phyloP scores from a whole-genome alignment of 2,329 filamentous ascomycete genomes.

The Calonectria pteridis region DNA sequence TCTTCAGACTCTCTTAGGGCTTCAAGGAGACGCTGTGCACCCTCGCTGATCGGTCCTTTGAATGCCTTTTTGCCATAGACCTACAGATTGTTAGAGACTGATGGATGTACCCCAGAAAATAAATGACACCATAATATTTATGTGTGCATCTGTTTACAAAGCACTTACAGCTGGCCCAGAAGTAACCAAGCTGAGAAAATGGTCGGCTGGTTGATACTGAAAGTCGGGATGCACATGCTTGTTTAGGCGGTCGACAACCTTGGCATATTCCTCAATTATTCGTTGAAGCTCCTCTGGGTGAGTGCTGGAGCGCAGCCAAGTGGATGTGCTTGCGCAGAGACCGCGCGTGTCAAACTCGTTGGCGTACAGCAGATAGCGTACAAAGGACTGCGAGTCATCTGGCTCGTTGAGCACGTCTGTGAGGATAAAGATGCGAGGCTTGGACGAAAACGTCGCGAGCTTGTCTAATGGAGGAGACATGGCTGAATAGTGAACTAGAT shows the following conservation, averaged over 20 bases:
- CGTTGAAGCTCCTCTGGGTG: background rate
- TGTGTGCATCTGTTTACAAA: background rate
- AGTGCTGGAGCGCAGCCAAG: slow-evolving; percentile 30
- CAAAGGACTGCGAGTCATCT: slow-evolving; percentile 57
- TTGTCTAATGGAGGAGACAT: background rate
- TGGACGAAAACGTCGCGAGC: slow-evolving; percentile 19
- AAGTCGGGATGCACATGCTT: slow-evolving; percentile 57
- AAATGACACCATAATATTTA: background rate
- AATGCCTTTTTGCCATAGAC: slow-evolving; percentile 42
- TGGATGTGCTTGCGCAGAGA: slow-evolving; percentile 57
- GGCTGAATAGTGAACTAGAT: background rate
- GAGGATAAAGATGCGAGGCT: slow-evolving; percentile 54
- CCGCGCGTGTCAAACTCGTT: slow-evolving; percentile 60
- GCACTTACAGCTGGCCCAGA: slow-evolving; percentile 41
- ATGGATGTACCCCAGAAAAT: background rate
- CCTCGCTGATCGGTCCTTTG: slow-evolving; percentile 44
- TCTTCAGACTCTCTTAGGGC: slow-evolving; percentile 38
- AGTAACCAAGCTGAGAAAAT: slow-evolving; percentile 49
- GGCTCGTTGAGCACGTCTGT: slow-evolving; percentile 59
- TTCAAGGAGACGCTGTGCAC: slow-evolving; percentile 56
- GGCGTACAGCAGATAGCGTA: slow-evolving; percentile 56
- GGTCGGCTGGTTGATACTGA: slow-evolving; percentile 52
- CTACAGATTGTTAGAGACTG: background rate
- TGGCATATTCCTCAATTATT: slow-evolving; percentile 53
- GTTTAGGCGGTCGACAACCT: slow-evolving; percentile 60